Evolutionary conservation across 2,329 filamentous ascomycete species (phyloP).

Genomic region (Cryphonectria nitschkei): DNA sequence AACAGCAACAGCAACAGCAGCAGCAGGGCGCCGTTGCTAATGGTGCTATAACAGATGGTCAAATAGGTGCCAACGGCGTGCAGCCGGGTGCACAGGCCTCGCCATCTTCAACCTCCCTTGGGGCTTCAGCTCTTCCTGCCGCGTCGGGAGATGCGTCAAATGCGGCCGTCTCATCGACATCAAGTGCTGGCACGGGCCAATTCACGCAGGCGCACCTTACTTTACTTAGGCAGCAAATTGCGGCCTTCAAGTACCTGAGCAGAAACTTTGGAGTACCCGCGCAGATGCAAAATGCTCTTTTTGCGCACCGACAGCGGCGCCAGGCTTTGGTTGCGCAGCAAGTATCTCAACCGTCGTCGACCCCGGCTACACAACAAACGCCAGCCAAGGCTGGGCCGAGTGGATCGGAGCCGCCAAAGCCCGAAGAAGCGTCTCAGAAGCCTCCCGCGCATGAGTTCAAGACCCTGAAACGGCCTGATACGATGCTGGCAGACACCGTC

Average conservation of each 20-base stretch:
- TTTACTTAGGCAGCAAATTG: constrained; percentile 81
- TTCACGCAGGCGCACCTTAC: constrained; percentile 81
- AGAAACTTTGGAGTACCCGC: constrained; percentile 84
- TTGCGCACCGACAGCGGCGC: constrained; percentile 71
- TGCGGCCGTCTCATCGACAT: constrained; percentile 39
- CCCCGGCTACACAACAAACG: constrained; percentile 41
- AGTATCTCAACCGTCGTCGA: constrained; percentile 45
- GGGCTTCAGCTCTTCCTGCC: constrained; percentile 45
- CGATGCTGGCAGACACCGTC: constrained; percentile 61
- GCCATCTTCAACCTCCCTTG: constrained; percentile 42
- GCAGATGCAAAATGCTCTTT: constrained; percentile 81
- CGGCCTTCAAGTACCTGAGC: constrained; percentile 86
- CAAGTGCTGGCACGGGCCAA: constrained; percentile 46
- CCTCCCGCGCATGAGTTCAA: constrained; percentile 63
- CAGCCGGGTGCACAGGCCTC: constrained; percentile 39
- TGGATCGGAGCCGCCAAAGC: constrained; percentile 45
- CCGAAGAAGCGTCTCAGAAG: constrained; percentile 33
- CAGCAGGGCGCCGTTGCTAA: constrained; percentile 53
- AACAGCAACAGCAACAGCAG: constrained; percentile 48
- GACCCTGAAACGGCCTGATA: constrained; percentile 72
- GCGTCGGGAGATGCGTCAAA: constrained; percentile 39
- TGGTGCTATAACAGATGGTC: constrained; percentile 42
- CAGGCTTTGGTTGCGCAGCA: constrained; percentile 57
- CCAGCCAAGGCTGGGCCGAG: constrained; percentile 40
- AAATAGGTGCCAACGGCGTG: constrained; percentile 44